Evolutionary conservation across 148 eudicot species (phyloP), one percentile per base, ranked within the genome.

Genomic region (Amaranthus cruentus): DNA sequence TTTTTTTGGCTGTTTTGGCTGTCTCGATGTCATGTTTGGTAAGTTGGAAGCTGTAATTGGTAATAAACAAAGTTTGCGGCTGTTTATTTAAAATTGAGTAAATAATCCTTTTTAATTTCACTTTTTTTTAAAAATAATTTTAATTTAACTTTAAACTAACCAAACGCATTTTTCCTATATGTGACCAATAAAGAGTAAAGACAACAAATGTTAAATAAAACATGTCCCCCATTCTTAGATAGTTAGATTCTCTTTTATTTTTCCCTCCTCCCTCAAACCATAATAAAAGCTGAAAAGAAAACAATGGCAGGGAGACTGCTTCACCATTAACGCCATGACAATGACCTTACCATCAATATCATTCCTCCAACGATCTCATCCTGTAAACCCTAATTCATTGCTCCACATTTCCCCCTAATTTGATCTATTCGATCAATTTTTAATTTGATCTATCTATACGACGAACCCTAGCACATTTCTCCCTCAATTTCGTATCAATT

Each of bases 301-400:
- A 46, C 62, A 68, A 75, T 55, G 62, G 52, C 62, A 48, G 47
- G 68, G 38, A 57, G 49, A 10, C 77, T 55, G 64, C 72, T 61
- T 68, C 6, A 60, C 54, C 56, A 43, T 57, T 28, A 51, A 68
- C 78, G 72, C 71, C 73, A 56, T 75, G 72, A 75, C 21, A 15
- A 68, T 58, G 67, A 52, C 78, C 71, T 65, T 13, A 8, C 4
- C 54, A 6, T 55, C 48, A 18, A 28, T 67, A 59, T 63, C 51
- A 15, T n/a, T 48, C 63, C 47, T 52, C 8, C 69, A 9, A 12
- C 51, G 3, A n/a, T 43, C 2, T 18, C 10, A 28, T 64, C 76
- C 7, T 21, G 15, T 47, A 69, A 69, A 69, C 73, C 68, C 67
- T 76, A 53, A 47, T 55, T 55, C 55, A 51, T 50, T 21, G 4